A percentile compares a stretch with the other conserved stretches of the same genome.
phyloP scores from a whole-genome alignment of 169 alveolate species.

The Perkinsus chesapeaki region DNA sequence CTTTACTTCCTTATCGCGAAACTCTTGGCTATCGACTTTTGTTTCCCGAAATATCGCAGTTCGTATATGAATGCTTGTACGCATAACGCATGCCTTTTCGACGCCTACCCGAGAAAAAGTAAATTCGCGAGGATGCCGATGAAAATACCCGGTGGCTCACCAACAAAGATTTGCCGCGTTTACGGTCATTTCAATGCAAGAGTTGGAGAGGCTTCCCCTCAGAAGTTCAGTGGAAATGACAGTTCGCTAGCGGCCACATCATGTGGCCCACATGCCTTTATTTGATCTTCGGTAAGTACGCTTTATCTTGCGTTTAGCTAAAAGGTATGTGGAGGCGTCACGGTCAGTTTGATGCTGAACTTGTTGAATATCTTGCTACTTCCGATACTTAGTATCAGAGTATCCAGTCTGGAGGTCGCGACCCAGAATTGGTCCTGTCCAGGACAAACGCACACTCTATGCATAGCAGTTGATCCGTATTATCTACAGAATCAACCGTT shows the following conservation, averaged over 20 bases:
- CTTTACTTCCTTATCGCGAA: slow-evolving; percentile 85
- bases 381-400: too few relatives aligned
- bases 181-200: slow-evolving; percentile 33
- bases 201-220: too few relatives aligned
- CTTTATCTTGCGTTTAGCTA: too few relatives aligned
- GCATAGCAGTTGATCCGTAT: background rate
- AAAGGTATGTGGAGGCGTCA: too few relatives aligned
- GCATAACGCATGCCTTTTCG: slow-evolving; percentile 28
- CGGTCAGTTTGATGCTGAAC: too few relatives aligned
- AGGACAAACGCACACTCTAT: background rate
- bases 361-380: too few relatives aligned
- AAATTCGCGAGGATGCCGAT: background rate
- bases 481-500: background rate
- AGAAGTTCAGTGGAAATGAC: too few relatives aligned
- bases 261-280: too few relatives aligned
- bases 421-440: too few relatives aligned
- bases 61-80: slow-evolving; percentile 59
- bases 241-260: too few relatives aligned
- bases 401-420: too few relatives aligned
- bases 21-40: slow-evolving; percentile 68
- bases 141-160: background rate
- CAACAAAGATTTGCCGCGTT: slow-evolving; percentile 21
- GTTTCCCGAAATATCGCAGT: slow-evolving; percentile 75
- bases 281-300: too few relatives aligned
- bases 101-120: slow-evolving; percentile 1